Evolutionary conservation across 1,284 basidiomycete species (phyloP), one percentile per base, ranked within the genome.

Genomic region (Cronartium quercuum): DNA sequence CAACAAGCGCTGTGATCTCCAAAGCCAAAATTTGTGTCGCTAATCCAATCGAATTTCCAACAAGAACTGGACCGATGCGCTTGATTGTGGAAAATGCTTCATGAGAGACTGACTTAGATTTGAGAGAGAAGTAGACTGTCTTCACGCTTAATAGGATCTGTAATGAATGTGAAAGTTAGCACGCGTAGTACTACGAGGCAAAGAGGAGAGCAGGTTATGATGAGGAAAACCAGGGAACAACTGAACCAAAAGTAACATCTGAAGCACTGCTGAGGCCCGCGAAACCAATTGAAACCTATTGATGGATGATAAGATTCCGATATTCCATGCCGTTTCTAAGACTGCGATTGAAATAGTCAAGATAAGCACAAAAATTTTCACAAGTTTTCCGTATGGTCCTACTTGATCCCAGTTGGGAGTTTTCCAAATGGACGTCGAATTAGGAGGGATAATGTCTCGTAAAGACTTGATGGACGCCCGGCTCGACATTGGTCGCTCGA

Each of bases 171-270:
- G 47, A 55, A 12, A 55, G 18, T 6, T 21, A 44, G 18, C 42
- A 44, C 18, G 42, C 42, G 42, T 44, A 44, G 9, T 18, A 44
- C 18, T n/a, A n/a, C n/a, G n/a, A n/a, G n/a, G n/a, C n/a, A n/a
- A n/a, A n/a, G n/a, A n/a, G n/a, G n/a, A n/a, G 7, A 51, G 47
- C 18, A 51, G 47, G n/a, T 3, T 3, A 7, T 55, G 18, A 13
- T 2, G 29, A 21, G 51, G 51, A n/a, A n/a, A n/a, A n/a, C n/a
- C n/a, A n/a, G n/a, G n/a, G n/a, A n/a, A 55, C n/a, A 21, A 55
- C 51, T 55, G n/a, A 55, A 55, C 51, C 13, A 55, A 55, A 55
- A 55, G 51, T n/a, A 55, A 18, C 51, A 55, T 55, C 51, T 55
- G 51, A 5, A 55, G 18, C 3, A 29, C 18, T n/a, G 51, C 15